Evolutionary conservation across 2,329 filamentous ascomycete species (phyloP), one percentile per base, ranked within the genome.

Genomic region (Lachnum nothofagi): DNA sequence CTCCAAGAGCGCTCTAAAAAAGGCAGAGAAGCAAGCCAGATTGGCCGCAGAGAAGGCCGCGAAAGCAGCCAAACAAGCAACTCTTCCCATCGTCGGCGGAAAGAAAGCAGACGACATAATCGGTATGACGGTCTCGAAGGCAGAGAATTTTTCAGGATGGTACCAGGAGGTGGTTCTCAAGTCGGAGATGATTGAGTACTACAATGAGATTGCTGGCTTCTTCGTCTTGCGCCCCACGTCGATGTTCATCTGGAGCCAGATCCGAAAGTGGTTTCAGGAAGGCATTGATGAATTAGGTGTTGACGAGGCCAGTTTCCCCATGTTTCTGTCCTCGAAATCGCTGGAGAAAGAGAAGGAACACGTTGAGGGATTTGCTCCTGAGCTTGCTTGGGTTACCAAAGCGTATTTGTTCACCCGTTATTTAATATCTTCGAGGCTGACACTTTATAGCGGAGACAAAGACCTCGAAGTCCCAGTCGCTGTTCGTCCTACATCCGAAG

Each of bases 91-190:
- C 20, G 76, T 77, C 27, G 71, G 77, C 46, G 75, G 75, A 61
- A 82, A 82, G 71, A 81, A 82, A 70, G 61, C 70, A 8, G 78
- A 81, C 64, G 79, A 83, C 56, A 80, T 94, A 57, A 94, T 93
- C 62, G 91, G 91, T 57, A 95, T 96, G 63, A 93, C 91, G 55
- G 82, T 86, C 52, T 78, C 79, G 56, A 97, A 96, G 72, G 76
- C 85, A 42, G 85, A 87, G 41, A 89, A 97, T 72, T 93, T 98
- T 67, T 78, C 88, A 43, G 83, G 84, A 70, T 98, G 93, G 93
- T 98, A 98, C 72, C 89, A 95, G 72, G 91, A 98, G 72, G 88
- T 97, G 53, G 86, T 98, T 49, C 83, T 91, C 65, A 98, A 98
- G 79, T 88, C 89, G 61, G 89, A 96, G 68, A 88, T 98, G 86